These are phyloP conservation scores for Amaranthus hypochondriacus DNA, from an alignment of 148 eudicot species.

Conservation along the genomic window DNA sequence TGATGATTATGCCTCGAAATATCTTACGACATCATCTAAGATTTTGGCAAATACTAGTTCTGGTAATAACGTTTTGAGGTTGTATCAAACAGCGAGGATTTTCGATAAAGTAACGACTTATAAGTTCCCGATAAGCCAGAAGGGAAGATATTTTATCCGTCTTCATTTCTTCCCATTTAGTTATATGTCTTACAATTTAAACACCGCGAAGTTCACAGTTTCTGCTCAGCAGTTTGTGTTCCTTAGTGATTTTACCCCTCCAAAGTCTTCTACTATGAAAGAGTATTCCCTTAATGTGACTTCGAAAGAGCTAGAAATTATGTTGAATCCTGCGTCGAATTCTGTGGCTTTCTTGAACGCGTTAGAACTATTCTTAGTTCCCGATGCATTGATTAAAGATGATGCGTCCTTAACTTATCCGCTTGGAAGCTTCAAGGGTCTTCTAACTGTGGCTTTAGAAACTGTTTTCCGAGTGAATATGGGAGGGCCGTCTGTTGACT, in stretches of 20 bases:
- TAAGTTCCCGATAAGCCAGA: slow-evolving; percentile 48
- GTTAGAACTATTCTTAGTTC: slow-evolving; percentile 63
- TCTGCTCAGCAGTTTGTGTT: slow-evolving; percentile 47
- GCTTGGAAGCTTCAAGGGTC: slow-evolving; percentile 34
- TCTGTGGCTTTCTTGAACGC: slow-evolving; percentile 71
- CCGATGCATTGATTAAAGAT: slow-evolving; percentile 48
- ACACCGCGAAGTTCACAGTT: slow-evolving; percentile 51
- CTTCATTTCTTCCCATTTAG: slow-evolving; percentile 58
- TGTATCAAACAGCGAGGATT: slow-evolving; percentile 56
- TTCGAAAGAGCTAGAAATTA: slow-evolving; percentile 42
- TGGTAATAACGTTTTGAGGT: slow-evolving; percentile 28
- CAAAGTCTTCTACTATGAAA: slow-evolving; percentile 29
- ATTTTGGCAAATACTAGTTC: slow-evolving; percentile 26
- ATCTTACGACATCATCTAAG: slow-evolving; percentile 30
- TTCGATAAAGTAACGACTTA: slow-evolving; percentile 52
- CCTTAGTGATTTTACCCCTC: slow-evolving; percentile 45
- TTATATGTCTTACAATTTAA: slow-evolving; percentile 38
- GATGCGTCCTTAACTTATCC: slow-evolving; percentile 46
- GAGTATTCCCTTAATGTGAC: slow-evolving; percentile 65
- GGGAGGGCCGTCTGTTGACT: slow-evolving; percentile 59
- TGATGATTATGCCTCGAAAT: slow-evolving; percentile 37
- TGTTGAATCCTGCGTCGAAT: slow-evolving; percentile 41
- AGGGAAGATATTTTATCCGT: slow-evolving; percentile 74
- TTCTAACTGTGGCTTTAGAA: slow-evolving; percentile 44
- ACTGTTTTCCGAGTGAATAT: slow-evolving; percentile 67